Evolutionary conservation across 495 filamentous ascomycete genomes (phyloP).

Genomic region (Podospora pseudocomata): DNA sequence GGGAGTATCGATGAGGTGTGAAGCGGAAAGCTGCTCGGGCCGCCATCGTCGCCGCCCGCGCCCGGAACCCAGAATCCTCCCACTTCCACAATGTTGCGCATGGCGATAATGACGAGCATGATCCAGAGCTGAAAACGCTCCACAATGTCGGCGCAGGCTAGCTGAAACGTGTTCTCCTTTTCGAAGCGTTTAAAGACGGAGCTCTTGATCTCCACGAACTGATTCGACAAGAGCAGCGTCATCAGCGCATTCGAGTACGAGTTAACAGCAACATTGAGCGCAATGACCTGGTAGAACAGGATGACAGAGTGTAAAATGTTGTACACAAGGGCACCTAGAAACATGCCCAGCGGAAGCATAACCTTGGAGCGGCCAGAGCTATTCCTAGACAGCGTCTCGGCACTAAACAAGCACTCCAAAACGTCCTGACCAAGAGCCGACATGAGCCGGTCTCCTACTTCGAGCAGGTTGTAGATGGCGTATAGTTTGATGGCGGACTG

Average conservation of each 20-base stretch:
- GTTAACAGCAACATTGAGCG: conserved; percentile 96
- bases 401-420: conserved; percentile 89
- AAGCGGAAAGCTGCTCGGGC: conserved; percentile 43
- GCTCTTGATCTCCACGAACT: conserved; percentile 97
- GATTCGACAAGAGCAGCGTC: conserved; percentile 86
- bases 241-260: conserved; percentile 95
- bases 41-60: conserved; percentile 43
- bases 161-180: conserved; percentile 94
- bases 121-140: conserved; percentile 98
- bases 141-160: conserved; percentile 94
- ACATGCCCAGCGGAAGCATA: conserved; percentile 86
- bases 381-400: conserved; percentile 84
- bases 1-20: conserved; percentile 67
- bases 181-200: conserved; percentile 98
- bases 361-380: conserved; percentile 88
- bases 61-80: conserved; percentile 60
- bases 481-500: conserved; percentile 98
- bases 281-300: conserved; percentile 95
- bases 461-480: conserved; percentile 95
- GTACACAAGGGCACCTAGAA: conserved; percentile 80
- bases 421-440: conserved; percentile 93
- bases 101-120: conserved; percentile 91
- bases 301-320: conserved; percentile 80
- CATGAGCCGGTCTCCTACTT: conserved; percentile 81
- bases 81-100: conserved; percentile 91